Percentiles rank a stretch among this genome's conserved stretches.
phyloP scores from a whole-genome alignment of 2,329 filamentous ascomycete genomes.

The Elsinoe australis region DNA sequence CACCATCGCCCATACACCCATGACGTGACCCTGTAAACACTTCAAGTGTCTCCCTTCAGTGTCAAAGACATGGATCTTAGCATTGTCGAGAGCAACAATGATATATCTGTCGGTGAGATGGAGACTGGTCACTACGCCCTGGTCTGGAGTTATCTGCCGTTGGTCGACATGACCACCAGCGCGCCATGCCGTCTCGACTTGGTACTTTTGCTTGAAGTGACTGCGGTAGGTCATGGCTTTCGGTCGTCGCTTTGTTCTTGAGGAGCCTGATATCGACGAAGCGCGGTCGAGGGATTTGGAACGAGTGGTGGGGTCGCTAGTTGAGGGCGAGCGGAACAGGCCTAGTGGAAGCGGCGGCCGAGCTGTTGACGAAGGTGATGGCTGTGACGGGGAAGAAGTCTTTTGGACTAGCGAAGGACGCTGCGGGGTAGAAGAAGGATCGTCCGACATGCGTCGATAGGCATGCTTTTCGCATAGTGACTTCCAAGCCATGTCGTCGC shows the following conservation, averaged over 20 bases:
- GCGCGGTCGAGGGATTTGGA: slow-evolving; percentile 52
- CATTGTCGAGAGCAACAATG: slow-evolving; percentile 93
- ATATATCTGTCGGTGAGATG: slow-evolving; percentile 95
- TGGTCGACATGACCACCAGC: slow-evolving; percentile 78
- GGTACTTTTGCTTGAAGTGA: slow-evolving; percentile 94
- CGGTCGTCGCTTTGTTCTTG: slow-evolving; percentile 38
- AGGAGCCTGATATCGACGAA: slow-evolving; percentile 23
- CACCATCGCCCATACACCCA: slow-evolving; percentile 99
- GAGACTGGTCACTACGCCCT: slow-evolving; percentile 90
- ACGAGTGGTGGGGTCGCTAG: slow-evolving; percentile 39
- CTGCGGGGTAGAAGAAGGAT: slow-evolving; percentile 24
- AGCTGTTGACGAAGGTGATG: slow-evolving; percentile 23
- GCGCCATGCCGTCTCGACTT: slow-evolving; percentile 95
- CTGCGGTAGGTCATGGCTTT: slow-evolving; percentile 82
- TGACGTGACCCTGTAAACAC: slow-evolving; percentile 88
- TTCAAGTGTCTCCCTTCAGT: slow-evolving; percentile 81
- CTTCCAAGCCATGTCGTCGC: slow-evolving; percentile 98
- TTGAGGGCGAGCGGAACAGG: slow-evolving; percentile 20
- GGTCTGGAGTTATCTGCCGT: slow-evolving; percentile 88
- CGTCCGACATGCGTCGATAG: slow-evolving; percentile 56
- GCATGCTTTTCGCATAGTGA: slow-evolving; percentile 93
- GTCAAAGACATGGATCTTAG: slow-evolving; percentile 97
- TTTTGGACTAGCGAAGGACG: not conserved
- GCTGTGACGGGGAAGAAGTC: slow-evolving; percentile 4
- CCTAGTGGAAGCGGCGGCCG: slow-evolving; percentile 22